phyloP scores from a whole-genome alignment of 805 yeast species.

The Sugiyamaella lignohabitans region DNA sequence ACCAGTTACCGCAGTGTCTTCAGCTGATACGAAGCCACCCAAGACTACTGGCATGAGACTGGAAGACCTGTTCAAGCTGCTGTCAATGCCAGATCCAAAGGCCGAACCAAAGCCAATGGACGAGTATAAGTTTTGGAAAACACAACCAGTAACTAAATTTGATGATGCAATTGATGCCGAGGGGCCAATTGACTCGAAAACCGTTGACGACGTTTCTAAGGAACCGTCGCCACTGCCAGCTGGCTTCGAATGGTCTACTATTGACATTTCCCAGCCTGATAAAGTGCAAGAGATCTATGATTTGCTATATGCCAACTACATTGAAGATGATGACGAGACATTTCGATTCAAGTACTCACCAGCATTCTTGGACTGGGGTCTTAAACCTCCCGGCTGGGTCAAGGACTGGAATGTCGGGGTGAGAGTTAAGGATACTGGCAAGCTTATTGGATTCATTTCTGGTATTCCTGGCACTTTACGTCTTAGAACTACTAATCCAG shows the following conservation, averaged over 20 bases:
- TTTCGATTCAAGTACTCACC: conserved; percentile 86
- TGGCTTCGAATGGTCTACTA: conserved; percentile 84
- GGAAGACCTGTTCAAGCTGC: conserved; percentile 19
- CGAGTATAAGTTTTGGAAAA: conserved; percentile 94
- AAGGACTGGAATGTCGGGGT: conserved; percentile 92
- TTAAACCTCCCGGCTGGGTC: conserved; percentile 89
- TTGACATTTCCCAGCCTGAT: conserved; percentile 51
- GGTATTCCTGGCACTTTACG: conserved; percentile 75
- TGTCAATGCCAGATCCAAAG: conserved; percentile 7
- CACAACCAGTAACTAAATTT: conserved; percentile 86
- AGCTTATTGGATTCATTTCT: conserved; percentile 84
- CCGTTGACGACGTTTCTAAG: conserved; percentile 64
- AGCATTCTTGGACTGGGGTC: conserved; percentile 84
- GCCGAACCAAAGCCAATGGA: conserved; percentile 48
- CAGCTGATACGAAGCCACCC: conserved; percentile 6
- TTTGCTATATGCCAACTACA: conserved; percentile 81
- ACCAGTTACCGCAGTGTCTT: no score
- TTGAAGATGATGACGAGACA: conserved; percentile 87
- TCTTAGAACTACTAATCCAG: conserved; percentile 47
- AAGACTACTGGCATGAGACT: conserved; percentile 21
- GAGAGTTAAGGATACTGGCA: conserved; percentile 66
- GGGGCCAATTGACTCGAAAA: conserved; percentile 77
- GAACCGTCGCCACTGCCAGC: conserved; percentile 63
- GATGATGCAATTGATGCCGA: conserved; percentile 61
- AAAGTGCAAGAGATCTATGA: conserved; percentile 74